phyloP scores from a whole-genome alignment of 331 rosid genomes.

The Acacia pycnantha region DNA sequence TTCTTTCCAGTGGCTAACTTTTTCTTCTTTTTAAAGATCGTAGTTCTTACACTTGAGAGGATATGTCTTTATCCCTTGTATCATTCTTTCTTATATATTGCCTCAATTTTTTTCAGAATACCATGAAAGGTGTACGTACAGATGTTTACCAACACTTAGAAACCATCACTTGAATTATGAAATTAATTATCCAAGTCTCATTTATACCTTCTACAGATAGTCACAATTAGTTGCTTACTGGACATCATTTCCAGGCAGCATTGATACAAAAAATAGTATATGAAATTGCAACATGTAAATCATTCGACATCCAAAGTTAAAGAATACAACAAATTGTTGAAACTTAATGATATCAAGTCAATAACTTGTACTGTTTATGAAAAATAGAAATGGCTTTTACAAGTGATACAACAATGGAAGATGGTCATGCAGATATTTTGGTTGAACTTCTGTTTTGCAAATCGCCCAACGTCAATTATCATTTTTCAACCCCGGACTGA shows the following conservation, averaged over 20 bases:
- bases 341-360: background rate
- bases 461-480: background rate
- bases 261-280: background rate
- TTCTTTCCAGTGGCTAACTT: background rate
- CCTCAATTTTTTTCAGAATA: background rate
- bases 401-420: background rate
- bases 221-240: background rate
- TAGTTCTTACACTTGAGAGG: background rate
- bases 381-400: background rate
- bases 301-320: background rate
- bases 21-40: background rate
- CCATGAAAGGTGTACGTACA: background rate
- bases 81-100: background rate
- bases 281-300: background rate
- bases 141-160: background rate
- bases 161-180: background rate
- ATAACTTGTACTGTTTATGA: background rate
- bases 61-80: background rate
- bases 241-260: background rate
- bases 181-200: background rate
- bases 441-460: background rate
- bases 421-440: background rate
- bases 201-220: background rate
- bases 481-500: background rate
- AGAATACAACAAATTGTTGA: background rate